Conservation (phyloP, 768 basidiomycete genomes). For the Leucosporidium creatinivorum region DNA sequence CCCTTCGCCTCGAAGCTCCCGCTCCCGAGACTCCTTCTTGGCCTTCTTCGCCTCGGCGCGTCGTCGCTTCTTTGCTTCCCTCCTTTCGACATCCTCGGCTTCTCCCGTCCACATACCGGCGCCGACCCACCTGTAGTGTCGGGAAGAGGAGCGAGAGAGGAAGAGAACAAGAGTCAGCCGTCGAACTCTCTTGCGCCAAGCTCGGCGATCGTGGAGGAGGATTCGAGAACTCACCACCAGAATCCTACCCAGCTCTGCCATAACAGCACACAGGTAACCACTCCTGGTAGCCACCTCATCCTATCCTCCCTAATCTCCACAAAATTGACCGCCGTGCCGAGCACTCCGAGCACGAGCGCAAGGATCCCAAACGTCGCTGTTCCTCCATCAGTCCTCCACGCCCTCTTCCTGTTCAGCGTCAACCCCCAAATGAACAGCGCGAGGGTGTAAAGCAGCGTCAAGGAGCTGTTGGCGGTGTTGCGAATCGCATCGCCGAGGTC, state of each 20-base stretch:
- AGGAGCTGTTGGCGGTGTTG: conserved; percentile 91
- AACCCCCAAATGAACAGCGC: conserved; percentile 90
- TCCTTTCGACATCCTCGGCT: conserved; percentile 32
- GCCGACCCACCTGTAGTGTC: conserved; percentile 18
- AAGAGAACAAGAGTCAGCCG: conserved; percentile 6
- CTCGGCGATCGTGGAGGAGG: background rate
- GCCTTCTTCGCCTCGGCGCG: conserved; percentile 15
- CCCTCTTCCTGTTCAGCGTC: conserved; percentile 75
- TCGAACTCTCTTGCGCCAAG: background rate
- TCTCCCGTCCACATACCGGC: conserved; percentile 34
- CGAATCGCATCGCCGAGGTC: conserved; percentile 64
- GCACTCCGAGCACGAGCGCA: conserved; percentile 70
- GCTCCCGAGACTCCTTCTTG: conserved; percentile 15
- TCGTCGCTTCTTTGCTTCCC: conserved; percentile 20
- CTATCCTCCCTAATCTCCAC: conserved; percentile 80
- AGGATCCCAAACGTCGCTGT: conserved; percentile 87
- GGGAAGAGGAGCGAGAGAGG: background rate
- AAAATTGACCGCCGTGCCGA: conserved; percentile 79
- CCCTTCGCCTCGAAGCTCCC: background rate
- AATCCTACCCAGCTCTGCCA: conserved; percentile 67
- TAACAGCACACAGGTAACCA: conserved; percentile 83
- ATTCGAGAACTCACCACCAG: conserved; percentile 30
- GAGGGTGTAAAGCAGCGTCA: conserved; percentile 87
- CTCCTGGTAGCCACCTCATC: conserved; percentile 80
- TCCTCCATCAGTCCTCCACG: conserved; percentile 95